Evolutionary conservation across 257 asterid species (phyloP).

Genomic region (Gentiana macrophylla): DNA sequence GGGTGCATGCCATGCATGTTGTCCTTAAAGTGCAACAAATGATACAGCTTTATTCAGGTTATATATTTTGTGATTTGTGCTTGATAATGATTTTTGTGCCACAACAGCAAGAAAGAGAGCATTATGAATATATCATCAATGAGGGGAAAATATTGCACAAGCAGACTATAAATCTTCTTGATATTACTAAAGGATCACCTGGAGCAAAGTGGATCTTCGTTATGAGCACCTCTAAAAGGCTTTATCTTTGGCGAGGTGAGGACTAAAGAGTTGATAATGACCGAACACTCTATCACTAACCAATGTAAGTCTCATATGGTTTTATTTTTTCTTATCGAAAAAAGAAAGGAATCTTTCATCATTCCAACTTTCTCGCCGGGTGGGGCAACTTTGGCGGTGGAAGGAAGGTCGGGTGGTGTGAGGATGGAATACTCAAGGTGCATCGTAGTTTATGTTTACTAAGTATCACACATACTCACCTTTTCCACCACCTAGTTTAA

Average conservation of each 20-base stretch:
- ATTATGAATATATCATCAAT: slow-evolving; percentile 48
- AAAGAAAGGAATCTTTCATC: slow-evolving; percentile 83
- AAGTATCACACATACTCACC: too few relatives aligned
- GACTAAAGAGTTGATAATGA: slow-evolving; percentile 1
- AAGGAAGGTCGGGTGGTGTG: slow-evolving; percentile 43
- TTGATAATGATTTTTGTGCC: neutral
- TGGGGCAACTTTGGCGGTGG: slow-evolving; percentile 94
- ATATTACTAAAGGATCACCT: slow-evolving; percentile 35
- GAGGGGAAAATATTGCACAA: slow-evolving; percentile 55
- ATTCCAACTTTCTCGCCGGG: slow-evolving; percentile 97
- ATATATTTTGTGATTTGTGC: neutral
- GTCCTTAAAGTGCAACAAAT: too few relatives aligned
- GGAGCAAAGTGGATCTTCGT: slow-evolving; percentile 88
- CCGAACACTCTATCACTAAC: neutral
- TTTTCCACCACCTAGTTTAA: too few relatives aligned
- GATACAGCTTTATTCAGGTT: too few relatives aligned
- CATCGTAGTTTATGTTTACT: neutral
- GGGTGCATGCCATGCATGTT: too few relatives aligned
- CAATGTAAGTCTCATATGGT: slow-evolving; percentile 5
- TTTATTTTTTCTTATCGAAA: slow-evolving; percentile 41
- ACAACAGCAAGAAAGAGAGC: slow-evolving; percentile 72
- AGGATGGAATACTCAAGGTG: slow-evolving; percentile 73
- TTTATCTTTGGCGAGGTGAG: slow-evolving; percentile 79
- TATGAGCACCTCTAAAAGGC: slow-evolving; percentile 80
- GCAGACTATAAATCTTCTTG: slow-evolving; percentile 44